These are phyloP conservation scores for Oemleria cerasiformis DNA, from an alignment of 306 rosid species.

Conservation along the genomic window DNA sequence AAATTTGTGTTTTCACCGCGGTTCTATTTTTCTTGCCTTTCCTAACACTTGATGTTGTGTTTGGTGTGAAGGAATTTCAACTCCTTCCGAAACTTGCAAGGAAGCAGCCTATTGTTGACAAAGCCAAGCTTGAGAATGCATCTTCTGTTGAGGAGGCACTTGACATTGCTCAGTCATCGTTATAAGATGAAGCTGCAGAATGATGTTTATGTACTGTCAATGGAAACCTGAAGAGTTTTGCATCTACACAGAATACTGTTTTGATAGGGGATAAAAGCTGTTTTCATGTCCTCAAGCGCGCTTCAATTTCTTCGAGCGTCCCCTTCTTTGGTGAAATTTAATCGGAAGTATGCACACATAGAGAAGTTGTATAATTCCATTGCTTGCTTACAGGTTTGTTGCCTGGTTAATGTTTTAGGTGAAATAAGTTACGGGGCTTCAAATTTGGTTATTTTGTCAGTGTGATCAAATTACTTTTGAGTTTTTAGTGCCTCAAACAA, in stretches of 20 bases:
- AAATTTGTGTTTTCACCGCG: not conserved
- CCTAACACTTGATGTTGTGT: not conserved
- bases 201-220: not conserved
- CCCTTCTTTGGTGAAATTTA: not conserved
- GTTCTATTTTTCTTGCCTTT: not conserved
- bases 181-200: conserved; percentile 40
- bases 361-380: not conserved
- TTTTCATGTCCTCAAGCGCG: not conserved
- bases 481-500: no score
- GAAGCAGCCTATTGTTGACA: conserved; percentile 70
- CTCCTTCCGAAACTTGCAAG: conserved; percentile 85
- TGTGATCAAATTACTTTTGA: no score
- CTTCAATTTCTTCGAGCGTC: not conserved
- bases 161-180: conserved; percentile 53
- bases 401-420: not conserved
- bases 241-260: not conserved
- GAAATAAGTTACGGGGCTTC: not conserved
- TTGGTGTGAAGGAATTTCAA: conserved; percentile 62
- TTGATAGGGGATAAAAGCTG: not conserved
- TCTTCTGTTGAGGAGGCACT: conserved; percentile 83
- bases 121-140: conserved; percentile 72
- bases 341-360: not conserved
- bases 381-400: not conserved
- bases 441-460: not conserved
- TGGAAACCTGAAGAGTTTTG: not conserved